Conservation (phyloP, 257 asterid genomes). For the Solanum okadae region DNA sequence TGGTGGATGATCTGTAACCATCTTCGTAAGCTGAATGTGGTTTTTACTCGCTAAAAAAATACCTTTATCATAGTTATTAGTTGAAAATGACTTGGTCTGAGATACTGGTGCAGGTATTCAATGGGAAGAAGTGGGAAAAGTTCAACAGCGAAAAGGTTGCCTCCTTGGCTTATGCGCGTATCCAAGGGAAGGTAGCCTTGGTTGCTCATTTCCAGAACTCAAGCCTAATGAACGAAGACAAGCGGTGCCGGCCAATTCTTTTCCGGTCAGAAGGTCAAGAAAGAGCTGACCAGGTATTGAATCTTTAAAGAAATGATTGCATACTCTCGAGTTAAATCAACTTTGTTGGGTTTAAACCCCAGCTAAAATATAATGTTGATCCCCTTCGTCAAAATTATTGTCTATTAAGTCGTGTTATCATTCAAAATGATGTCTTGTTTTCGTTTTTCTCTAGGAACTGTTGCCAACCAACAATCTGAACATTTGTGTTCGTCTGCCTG, state of each 20-base stretch:
- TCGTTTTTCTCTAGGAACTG: conserved; percentile 31
- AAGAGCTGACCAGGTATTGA: conserved; percentile 38
- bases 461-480: conserved; percentile 69
- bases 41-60: background rate
- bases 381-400: background rate
- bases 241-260: conserved; percentile 80
- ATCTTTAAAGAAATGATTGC: background rate
- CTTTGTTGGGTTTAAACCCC: background rate
- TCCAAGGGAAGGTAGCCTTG: conserved; percentile 78
- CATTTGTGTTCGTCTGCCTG: conserved; percentile 69
- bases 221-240: conserved; percentile 95
- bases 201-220: conserved; percentile 92
- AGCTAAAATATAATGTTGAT: background rate
- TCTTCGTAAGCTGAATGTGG: background rate
- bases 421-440: background rate
- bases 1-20: background rate
- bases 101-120: conserved; percentile 45
- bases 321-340: background rate
- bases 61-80: background rate
- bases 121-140: conserved; percentile 98
- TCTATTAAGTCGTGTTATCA: background rate
- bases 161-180: conserved; percentile 86
- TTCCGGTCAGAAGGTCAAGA: conserved; percentile 80
- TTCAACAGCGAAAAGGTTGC: conserved; percentile 95
- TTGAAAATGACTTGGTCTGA: background rate